Conservation (phyloP, 2,329 filamentous ascomycete genomes). For the Ophiognomonia clavigignenti-juglandacearum region DNA sequence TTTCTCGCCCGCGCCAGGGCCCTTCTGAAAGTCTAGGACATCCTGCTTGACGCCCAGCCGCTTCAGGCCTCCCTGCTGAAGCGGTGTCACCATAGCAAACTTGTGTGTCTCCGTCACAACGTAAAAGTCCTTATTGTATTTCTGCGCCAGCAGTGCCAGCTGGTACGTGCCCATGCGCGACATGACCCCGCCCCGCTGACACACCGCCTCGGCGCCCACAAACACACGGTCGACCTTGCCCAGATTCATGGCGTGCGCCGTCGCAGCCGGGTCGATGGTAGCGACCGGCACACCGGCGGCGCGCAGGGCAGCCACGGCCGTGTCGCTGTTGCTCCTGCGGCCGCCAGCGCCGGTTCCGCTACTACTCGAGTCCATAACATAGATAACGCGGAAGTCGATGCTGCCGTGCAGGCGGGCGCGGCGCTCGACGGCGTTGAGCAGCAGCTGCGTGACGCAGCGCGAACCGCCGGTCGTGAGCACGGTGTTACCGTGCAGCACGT, state of each 20-base stretch:
- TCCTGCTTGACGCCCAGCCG: slow-evolving; percentile 65
- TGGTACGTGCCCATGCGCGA: slow-evolving; percentile 82
- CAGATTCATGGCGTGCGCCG: slow-evolving; percentile 67
- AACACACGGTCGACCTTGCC: slow-evolving; percentile 65
- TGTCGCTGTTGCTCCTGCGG: slow-evolving; percentile 57
- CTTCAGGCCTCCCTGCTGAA: slow-evolving; percentile 70
- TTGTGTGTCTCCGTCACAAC: slow-evolving; percentile 96
- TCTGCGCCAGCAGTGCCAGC: slow-evolving; percentile 75
- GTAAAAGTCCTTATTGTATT: slow-evolving; percentile 65
- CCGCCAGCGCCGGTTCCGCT: no score
- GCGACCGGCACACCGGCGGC: slow-evolving; percentile 76
- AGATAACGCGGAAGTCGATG: slow-evolving; percentile 73
- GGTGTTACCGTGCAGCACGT: slow-evolving; percentile 72
- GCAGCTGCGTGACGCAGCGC: slow-evolving; percentile 72
- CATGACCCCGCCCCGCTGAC: slow-evolving; percentile 90
- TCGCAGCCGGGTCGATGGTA: slow-evolving; percentile 68
- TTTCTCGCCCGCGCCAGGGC: slow-evolving; percentile 36
- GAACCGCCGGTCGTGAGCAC: slow-evolving; percentile 91
- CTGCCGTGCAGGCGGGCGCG: slow-evolving; percentile 50
- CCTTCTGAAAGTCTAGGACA: slow-evolving; percentile 67
- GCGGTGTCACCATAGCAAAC: slow-evolving; percentile 82
- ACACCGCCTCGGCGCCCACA: slow-evolving; percentile 76
- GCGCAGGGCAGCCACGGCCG: slow-evolving; percentile 67
- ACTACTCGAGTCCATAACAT: no score
- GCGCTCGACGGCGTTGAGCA: slow-evolving; percentile 68